phyloP scores from a whole-genome alignment of 495 filamentous ascomycete genomes.

The Hypoxylon perforatum region DNA sequence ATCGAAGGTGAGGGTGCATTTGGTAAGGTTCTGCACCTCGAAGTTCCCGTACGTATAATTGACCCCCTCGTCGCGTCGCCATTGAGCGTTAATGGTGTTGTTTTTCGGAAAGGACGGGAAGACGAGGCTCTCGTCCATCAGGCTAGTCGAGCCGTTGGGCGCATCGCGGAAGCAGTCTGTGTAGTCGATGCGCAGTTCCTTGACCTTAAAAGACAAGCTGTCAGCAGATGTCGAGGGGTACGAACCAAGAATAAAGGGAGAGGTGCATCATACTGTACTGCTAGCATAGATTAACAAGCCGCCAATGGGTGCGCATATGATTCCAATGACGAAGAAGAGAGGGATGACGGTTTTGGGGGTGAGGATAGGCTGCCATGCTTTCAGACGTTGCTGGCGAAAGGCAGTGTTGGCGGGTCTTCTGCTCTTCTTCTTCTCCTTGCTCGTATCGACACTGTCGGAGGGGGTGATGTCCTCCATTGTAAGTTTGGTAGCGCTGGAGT shows the following conservation, averaged over 20 bases:
- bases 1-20: conserved; percentile 78
- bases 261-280: conserved; percentile 63
- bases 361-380: conserved; percentile 97
- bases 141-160: conserved; percentile 47
- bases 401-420: conserved; percentile 91
- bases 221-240: conserved; percentile 1
- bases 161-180: conserved; percentile 73
- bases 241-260: background rate
- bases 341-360: conserved; percentile 93
- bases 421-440: conserved; percentile 82
- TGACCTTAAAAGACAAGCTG: conserved; percentile 67
- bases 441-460: conserved; percentile 38
- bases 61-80: conserved; percentile 42
- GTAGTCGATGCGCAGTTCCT: conserved; percentile 92
- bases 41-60: conserved; percentile 35
- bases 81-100: conserved; percentile 49
- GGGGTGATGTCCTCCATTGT: conserved; percentile 46
- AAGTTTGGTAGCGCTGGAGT: background rate
- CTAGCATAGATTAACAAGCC: conserved; percentile 87
- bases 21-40: conserved; percentile 37
- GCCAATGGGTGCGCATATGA: conserved; percentile 89
- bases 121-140: conserved; percentile 68
- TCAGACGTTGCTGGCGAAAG: conserved; percentile 89
- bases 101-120: conserved; percentile 72
- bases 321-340: conserved; percentile 85